These are phyloP conservation scores for Paraphoma sp. DNA, from an alignment of 2,329 filamentous ascomycete species.

Conservation along the genomic window DNA sequence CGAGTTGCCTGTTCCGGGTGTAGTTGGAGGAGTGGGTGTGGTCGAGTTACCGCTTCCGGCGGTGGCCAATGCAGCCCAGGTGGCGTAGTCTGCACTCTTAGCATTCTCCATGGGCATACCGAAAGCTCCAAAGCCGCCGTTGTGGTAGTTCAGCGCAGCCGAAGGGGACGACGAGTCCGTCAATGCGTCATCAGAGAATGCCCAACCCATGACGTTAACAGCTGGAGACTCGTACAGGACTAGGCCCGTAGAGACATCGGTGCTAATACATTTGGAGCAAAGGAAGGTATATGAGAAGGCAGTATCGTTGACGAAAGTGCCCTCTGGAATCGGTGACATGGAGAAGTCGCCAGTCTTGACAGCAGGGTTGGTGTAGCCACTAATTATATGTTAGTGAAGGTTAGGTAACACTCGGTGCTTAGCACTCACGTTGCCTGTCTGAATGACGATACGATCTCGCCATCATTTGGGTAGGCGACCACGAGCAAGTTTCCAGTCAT, in stretches of 20 bases:
- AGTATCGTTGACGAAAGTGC: conserved; percentile 61
- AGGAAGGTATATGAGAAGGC: conserved; percentile 64
- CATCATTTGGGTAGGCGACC: conserved; percentile 61
- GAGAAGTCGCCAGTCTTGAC: conserved; percentile 52
- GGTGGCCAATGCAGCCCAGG: conserved; percentile 44
- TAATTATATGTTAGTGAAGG: conserved; percentile 6
- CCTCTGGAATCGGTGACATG: conserved; percentile 56
- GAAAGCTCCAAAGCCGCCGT: conserved; percentile 42
- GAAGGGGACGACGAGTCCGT: conserved; percentile 31
- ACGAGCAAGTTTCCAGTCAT: conserved; percentile 60
- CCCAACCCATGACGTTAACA: conserved; percentile 42
- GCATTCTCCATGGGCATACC: conserved; percentile 37
- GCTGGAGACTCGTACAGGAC: conserved; percentile 30
- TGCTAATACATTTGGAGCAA: conserved; percentile 50
- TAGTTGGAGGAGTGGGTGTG: conserved; percentile 16
- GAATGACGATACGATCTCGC: conserved; percentile 56
- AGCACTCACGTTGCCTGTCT: conserved; percentile 46
- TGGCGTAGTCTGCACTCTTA: conserved; percentile 39
- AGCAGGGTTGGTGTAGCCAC: conserved; percentile 58
- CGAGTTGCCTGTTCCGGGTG: conserved; percentile 32
- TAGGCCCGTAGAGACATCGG: conserved; percentile 23
- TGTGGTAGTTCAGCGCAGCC: conserved; percentile 37
- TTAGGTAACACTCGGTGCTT: not conserved
- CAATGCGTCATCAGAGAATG: conserved; percentile 31
- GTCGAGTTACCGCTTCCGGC: conserved; percentile 32